Base-by-base conservation (phyloP, 345 rosid species). In the Gossypium australe region DNA sequence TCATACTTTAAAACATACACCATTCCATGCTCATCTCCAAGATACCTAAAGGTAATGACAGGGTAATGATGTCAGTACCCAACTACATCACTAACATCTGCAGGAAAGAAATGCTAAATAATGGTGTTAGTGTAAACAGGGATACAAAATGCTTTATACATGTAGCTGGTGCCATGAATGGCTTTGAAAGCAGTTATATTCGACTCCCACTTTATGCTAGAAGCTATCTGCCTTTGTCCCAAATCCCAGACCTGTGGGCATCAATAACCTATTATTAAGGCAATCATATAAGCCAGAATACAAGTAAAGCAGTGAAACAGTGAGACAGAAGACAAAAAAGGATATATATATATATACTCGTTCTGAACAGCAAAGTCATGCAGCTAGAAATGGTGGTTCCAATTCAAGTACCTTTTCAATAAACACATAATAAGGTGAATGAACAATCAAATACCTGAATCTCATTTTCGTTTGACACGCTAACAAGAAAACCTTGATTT, bases 21-120 rank as follows among this genome's bases (percentile, higher is more conserved):
- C 85, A 75, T 84, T 59, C 97, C 98, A 13, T 84, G 76, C 82
- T 94, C 96, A 77, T 94, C 98, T 74, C 98, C 97, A 38, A 94
- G 63, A 80, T 87, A 86, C 91, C 98, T 94, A 78, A 60, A 73
- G 11, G 16, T 45, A 78, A 41, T 16, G n/a, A 67, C 34, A 78
- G 14, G 44, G 58, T 16, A 29, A 29, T 34, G 12, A 22, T 49
- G 16, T 68, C 77, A 66, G 55, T 3, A 43, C 72, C 71, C 25
- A 72, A 22, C 24, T 29, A 55, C 43, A 17, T 64, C n/a, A 56
- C 45, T 27, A 27, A 68, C 45, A 41, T 38, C 49, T 61, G 53
- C 56, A 75, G 18, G 34, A 67, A 70, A 75, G 9, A 12, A 69
- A 70, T 49, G 65, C 10, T 53, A 75, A 38, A 78, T 68, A 41